Base-by-base conservation (phyloP, 352 stramenopile genomes). In the Globisporangium spinosum region DNA sequence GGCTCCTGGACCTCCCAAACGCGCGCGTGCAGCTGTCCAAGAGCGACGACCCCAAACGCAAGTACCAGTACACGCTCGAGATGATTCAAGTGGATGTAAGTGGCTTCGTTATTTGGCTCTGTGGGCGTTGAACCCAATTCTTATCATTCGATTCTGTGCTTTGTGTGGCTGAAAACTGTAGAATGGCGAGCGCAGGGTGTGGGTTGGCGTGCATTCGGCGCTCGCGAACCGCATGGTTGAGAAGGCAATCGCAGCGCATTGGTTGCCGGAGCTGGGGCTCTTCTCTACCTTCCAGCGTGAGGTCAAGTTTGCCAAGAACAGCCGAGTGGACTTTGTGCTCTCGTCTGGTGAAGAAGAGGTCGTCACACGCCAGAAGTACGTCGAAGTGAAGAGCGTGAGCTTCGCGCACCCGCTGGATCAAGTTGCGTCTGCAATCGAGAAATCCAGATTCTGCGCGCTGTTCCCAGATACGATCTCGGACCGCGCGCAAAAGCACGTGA, bases 381-480 rank as follows among this genome's bases (percentile, higher is more conserved):
- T 93, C 25, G 87, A 95, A 72, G 87, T 95, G 34, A 95, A 95
- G 72, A 93, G 85, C 72, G 87, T 92, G 49, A 95, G 85, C 56
- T 74, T 95, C 9, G 77, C 79, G 34, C 23, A 76, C 43, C 57
- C 65, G 17, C 54, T 61, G 34, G 62, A 32, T 17, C 35, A 47
- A 8, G 72, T 58, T 6, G 53, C 20, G 7, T 51, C 43, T 23
- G 43, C 43, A 9, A 23, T 51, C 43, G 17, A 40, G 2, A 15
- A 20, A 17, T 58, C 25, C n/a, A 60, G 55, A 22, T 67, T 58
- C 55, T 89, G 79, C 62, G 84, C 84, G 13, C 77, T 95, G 27
- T 95, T 95, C 47, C 87, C 87, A 27, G 87, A 95, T 64, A 95
- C 87, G 9, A 74, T 90, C 40, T 94, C 85, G 2, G 80, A 73